These are phyloP conservation scores for Brettanomyces naardenensis DNA, from an alignment of 805 yeast species.

Conservation along the genomic window DNA sequence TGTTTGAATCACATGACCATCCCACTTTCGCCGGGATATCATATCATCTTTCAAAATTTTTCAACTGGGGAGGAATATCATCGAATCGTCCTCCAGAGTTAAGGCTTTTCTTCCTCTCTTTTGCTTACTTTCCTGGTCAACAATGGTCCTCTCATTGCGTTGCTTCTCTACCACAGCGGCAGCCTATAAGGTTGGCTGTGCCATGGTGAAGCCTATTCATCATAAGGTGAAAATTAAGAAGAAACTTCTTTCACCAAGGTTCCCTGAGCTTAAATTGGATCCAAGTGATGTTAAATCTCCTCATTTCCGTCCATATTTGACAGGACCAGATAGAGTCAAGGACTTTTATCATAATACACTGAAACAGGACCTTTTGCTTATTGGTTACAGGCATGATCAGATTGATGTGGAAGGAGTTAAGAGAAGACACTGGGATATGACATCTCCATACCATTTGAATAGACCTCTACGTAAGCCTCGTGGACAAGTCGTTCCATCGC, in stretches of 20 bases:
- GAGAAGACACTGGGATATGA: slow-evolving; percentile 76
- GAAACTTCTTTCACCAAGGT: slow-evolving; percentile 64
- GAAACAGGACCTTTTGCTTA: slow-evolving; percentile 68
- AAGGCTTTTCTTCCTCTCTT: no score
- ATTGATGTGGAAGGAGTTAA: slow-evolving; percentile 52
- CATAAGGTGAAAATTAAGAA: slow-evolving; percentile 77
- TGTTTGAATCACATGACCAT: not conserved
- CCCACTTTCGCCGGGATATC: no score
- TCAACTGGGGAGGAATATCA: not conserved
- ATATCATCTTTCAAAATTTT: no score
- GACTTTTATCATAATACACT: slow-evolving; percentile 74
- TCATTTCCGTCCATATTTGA: slow-evolving; percentile 62
- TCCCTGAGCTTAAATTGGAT: slow-evolving; percentile 56
- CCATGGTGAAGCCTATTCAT: slow-evolving; percentile 86
- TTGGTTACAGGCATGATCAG: slow-evolving; percentile 65
- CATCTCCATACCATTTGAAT: slow-evolving; percentile 82
- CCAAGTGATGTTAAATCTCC: slow-evolving; percentile 76
- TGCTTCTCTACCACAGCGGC: slow-evolving; percentile 26
- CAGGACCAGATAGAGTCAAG: slow-evolving; percentile 70
- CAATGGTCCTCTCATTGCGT: no score
- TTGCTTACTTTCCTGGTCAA: no score
- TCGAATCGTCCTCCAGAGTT: not conserved
- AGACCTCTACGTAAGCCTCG: slow-evolving; percentile 70
- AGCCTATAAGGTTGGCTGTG: slow-evolving; percentile 45
- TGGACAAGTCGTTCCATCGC: slow-evolving; percentile 69